Conservation (phyloP, 768 basidiomycete genomes). For the Rhizopogon vulgaris region DNA sequence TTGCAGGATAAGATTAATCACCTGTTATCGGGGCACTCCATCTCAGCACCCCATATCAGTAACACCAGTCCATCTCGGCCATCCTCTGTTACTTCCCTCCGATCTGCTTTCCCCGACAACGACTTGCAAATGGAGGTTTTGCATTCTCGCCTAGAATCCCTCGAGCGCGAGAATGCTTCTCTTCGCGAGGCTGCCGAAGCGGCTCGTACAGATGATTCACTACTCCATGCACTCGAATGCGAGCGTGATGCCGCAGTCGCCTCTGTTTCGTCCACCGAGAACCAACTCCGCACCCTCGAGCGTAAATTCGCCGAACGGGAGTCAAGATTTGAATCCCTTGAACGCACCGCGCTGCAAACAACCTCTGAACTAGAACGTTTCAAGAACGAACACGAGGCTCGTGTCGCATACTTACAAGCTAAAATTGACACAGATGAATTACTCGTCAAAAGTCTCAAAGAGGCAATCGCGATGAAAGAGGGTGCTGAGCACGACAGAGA, state of each 20-base stretch:
- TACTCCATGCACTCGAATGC: constrained; percentile 26
- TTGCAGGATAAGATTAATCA: constrained; percentile 46
- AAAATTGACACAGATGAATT: constrained; percentile 39
- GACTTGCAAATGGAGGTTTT: constrained; percentile 10
- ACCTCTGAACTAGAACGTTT: constrained; percentile 39
- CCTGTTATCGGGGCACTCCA: constrained; percentile 31
- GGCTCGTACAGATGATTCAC: constrained; percentile 16
- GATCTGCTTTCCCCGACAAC: constrained; percentile 33
- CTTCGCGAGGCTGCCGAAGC: constrained; percentile 34
- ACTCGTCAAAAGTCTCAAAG: constrained; percentile 44
- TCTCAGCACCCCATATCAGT: constrained; percentile 1
- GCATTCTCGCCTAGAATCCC: constrained; percentile 41
- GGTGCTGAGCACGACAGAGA: constrained; percentile 43
- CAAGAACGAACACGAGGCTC: constrained; percentile 38
- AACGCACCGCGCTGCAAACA: constrained; percentile 34
- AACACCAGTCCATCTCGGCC: constrained; percentile 9
- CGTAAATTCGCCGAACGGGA: constrained; percentile 39
- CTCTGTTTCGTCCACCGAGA: constrained; percentile 38
- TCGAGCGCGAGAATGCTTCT: constrained; percentile 68
- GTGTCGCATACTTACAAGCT: constrained; percentile 35
- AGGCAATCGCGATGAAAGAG: constrained; percentile 47
- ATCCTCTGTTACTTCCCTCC: constrained; percentile 23
- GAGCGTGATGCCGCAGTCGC: constrained; percentile 40
- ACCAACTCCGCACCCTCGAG: constrained; percentile 35
- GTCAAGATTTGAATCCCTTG: constrained; percentile 40